Evolutionary conservation across 1,139 yeast genomes (phyloP).

Genomic region (Meyerozyma sp.): DNA sequence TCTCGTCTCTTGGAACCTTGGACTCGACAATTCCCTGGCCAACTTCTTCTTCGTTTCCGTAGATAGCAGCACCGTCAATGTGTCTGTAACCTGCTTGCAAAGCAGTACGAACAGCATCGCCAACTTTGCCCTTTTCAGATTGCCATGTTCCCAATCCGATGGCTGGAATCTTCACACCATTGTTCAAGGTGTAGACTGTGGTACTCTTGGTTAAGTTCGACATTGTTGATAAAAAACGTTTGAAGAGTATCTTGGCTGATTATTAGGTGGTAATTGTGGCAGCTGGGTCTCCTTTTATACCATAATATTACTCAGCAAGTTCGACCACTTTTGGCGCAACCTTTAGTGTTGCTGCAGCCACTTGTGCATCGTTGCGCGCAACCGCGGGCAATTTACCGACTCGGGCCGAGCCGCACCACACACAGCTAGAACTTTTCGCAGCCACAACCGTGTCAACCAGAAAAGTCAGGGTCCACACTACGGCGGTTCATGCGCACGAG

Average conservation of each 20-base stretch:
- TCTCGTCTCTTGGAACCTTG: slow-evolving; percentile 7
- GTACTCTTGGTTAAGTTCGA: slow-evolving; percentile 9
- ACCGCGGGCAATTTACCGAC: too few relatives aligned
- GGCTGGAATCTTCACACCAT: slow-evolving; percentile 61
- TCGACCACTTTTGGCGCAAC: too few relatives aligned
- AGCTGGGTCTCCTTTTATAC: not conserved
- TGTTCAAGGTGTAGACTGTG: slow-evolving; percentile 43
- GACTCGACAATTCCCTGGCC: slow-evolving; percentile 49
- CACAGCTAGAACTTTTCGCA: not conserved
- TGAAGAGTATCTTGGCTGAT: not conserved
- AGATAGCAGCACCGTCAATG: slow-evolving; percentile 72
- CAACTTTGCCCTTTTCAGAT: slow-evolving; percentile 53
- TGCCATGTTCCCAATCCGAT: slow-evolving; percentile 82
- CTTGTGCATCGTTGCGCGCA: too few relatives aligned
- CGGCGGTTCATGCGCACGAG: too few relatives aligned
- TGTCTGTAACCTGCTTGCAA: slow-evolving; percentile 69
- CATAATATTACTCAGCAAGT: not conserved
- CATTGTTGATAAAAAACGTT: not conserved
- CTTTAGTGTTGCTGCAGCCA: too few relatives aligned
- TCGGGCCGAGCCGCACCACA: too few relatives aligned
- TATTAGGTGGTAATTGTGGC: not conserved
- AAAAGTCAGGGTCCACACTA: too few relatives aligned
- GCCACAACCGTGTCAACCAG: not conserved
- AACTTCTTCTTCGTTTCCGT: slow-evolving; percentile 61
- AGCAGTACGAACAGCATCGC: slow-evolving; percentile 58